A percentile compares a stretch with the other conserved stretches of the same genome.
phyloP scores from a whole-genome alignment of 2,329 filamentous ascomycete genomes.

The Erysiphe pulchra region DNA sequence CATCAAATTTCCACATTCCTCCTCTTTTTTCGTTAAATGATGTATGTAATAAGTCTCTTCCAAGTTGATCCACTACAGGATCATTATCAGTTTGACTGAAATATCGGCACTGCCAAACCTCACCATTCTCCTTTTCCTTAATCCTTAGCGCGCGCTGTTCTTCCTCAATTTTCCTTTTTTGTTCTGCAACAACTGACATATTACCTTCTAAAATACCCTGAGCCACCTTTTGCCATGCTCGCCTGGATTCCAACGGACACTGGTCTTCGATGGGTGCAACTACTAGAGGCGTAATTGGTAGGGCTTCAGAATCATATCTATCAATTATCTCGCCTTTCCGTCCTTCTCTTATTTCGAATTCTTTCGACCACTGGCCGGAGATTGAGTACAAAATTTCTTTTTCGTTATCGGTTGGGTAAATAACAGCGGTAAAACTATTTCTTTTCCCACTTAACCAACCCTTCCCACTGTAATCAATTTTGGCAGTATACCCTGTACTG shows the following conservation, averaged over 20 bases:
- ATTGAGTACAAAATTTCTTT: conserved; percentile 57
- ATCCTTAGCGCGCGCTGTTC: conserved; percentile 55
- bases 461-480: conserved; percentile 80
- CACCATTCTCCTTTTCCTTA: conserved; percentile 48
- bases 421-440: conserved; percentile 56
- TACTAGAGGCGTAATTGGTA: conserved; percentile 37
- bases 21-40: conserved; percentile 29
- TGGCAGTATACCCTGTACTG: conserved; percentile 63
- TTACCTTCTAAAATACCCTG: conserved; percentile 57
- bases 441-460: conserved; percentile 93
- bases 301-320: conserved; percentile 31
- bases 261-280: conserved; percentile 53
- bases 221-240: conserved; percentile 72
- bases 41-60: conserved; percentile 16
- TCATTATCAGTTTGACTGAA: conserved; percentile 34
- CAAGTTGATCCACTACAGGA: conserved; percentile 16
- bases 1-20: conserved; percentile 44
- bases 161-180: conserved; percentile 80
- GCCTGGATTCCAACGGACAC: conserved; percentile 64
- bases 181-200: conserved; percentile 50
- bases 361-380: conserved; percentile 74
- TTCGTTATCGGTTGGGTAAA: conserved; percentile 46
- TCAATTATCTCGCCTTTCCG: conserved; percentile 28
- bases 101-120: conserved; percentile 61
- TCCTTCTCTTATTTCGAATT: conserved; percentile 50